Evolutionary conservation across 2,329 filamentous ascomycete genomes (phyloP), one percentile per base, ranked within the genome.

Genomic region (Cercospora nicotianae): DNA sequence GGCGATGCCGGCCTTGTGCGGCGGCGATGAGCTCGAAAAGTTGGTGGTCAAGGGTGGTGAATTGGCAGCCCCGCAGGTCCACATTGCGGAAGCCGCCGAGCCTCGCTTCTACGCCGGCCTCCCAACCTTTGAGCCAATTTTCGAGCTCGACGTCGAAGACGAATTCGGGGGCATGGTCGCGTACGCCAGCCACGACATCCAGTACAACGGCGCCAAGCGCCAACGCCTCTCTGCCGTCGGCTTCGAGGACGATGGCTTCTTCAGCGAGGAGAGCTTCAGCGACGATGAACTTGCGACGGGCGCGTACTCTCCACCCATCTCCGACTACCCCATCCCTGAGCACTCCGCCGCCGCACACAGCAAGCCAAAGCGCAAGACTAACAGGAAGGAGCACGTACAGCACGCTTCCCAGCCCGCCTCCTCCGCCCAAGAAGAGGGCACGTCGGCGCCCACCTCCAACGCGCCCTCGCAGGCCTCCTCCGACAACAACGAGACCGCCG

Each of bases 131-230:
- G 66, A 68, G 59, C 66, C 66, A n/a, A 88, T 96, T 73, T 95
- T 94, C 26, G 93, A 96, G 75, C 86, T 97, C 66, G 94, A 97
- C 79, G 93, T 91, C 0, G 94, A 97, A 75, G 92, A 96, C 85
- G 92, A 95, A 78, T 93, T 96, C 75, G 90, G 88, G 78, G 86
- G 87, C 65, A 86, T 96, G 8, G 89, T 93, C 71, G 88, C 92
- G 76, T 90, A 93, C 72, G 81, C 83, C 45, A 82, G 85, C 60
- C 89, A 90, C 79, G 82, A 87, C 12, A 87, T 87, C 76, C 82
- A 86, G 73, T 90, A 86, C 79, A 77, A 86, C 68, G 84, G 85
- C 65, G 86, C 82, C 76, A 93, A 92, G 83, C 88, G 94, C 73
- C 86, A 94, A 85, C 80, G 92, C 81, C 82, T 94, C 82, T 75